Evolutionary conservation across 2,329 filamentous ascomycete genomes (phyloP).

Genomic region (Ascochyta viciae-villosae): DNA sequence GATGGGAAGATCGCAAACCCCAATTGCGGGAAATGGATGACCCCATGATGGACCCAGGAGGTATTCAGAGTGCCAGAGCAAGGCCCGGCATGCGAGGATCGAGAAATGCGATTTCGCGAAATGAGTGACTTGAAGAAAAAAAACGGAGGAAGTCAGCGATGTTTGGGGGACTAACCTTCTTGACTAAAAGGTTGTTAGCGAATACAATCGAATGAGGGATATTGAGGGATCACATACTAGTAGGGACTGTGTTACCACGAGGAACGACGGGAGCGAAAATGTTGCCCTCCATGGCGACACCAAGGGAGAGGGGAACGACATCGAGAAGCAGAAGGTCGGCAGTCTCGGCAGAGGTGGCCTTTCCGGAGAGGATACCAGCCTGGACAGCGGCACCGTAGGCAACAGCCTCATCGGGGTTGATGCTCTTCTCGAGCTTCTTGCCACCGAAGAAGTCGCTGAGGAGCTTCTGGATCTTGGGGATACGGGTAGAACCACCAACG

Average conservation of each 20-base stretch:
- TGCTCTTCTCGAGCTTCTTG: slow-evolving; percentile 99
- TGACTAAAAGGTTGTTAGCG: neutral
- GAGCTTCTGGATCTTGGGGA: slow-evolving; percentile 98
- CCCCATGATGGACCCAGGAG: neutral
- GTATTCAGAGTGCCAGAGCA: neutral
- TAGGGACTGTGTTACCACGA: slow-evolving; percentile 66
- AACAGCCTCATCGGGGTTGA: slow-evolving; percentile 99
- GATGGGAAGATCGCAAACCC: neutral
- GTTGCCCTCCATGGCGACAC: slow-evolving; percentile 99
- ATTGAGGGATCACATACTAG: slow-evolving; percentile 36
- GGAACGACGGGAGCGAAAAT: slow-evolving; percentile 95
- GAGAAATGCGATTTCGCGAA: neutral
- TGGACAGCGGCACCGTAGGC: slow-evolving; percentile 98
- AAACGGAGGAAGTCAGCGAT: neutral
- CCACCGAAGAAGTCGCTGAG: slow-evolving; percentile 98
- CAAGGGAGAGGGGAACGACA: slow-evolving; percentile 93
- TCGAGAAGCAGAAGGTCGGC: slow-evolving; percentile 94
- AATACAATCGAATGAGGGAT: neutral
- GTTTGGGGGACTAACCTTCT: neutral
- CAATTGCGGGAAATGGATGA: neutral
- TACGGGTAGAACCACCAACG: slow-evolving; percentile 98
- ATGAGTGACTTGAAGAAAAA: neutral
- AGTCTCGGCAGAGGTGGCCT: slow-evolving; percentile 94
- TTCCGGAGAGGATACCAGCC: slow-evolving; percentile 97
- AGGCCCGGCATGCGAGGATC: neutral